These are phyloP conservation scores for Funneliformis geosporum DNA, from an alignment of 192 early-diverging fungal genomes.

Conservation along the genomic window DNA sequence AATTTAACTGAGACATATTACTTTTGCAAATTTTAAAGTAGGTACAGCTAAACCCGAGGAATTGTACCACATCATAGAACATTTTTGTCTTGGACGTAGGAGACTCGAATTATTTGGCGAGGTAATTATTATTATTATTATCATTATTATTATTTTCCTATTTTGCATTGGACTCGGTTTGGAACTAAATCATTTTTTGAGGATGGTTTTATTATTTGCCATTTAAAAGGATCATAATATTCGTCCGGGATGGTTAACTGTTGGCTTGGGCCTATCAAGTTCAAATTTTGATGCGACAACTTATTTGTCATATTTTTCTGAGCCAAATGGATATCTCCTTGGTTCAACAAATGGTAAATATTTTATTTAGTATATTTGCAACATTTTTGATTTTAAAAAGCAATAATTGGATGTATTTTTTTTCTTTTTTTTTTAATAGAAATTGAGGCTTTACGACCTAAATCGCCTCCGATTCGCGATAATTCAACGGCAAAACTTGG, in stretches of 20 bases:
- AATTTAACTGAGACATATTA: not conserved
- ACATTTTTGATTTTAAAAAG: not conserved
- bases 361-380: not conserved
- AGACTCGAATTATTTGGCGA: conserved; percentile 65
- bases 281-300: conserved; percentile 49
- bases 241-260: conserved; percentile 63
- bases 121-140: conserved; percentile 1
- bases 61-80: conserved; percentile 64
- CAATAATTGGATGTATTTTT: not conserved
- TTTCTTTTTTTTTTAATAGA: conserved; percentile 28
- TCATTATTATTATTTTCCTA: not conserved
- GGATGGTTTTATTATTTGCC: no score
- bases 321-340: conserved; percentile 34
- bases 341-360: conserved; percentile 43
- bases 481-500: conserved; percentile 22
- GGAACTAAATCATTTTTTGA: no score
- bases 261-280: conserved; percentile 47
- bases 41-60: conserved; percentile 58
- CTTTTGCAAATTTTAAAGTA: conserved; percentile 19
- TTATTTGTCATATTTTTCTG: conserved; percentile 44
- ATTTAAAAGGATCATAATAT: conserved; percentile 50
- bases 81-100: conserved; percentile 64
- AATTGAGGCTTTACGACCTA: conserved; percentile 57
- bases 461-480: conserved; percentile 52
- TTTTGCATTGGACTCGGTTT: not conserved